A percentile compares a stretch with the other conserved stretches of the same genome.
Evolutionary conservation across 148 eudicot genomes (phyloP).

Genomic region (Linanthus parryae): DNA sequence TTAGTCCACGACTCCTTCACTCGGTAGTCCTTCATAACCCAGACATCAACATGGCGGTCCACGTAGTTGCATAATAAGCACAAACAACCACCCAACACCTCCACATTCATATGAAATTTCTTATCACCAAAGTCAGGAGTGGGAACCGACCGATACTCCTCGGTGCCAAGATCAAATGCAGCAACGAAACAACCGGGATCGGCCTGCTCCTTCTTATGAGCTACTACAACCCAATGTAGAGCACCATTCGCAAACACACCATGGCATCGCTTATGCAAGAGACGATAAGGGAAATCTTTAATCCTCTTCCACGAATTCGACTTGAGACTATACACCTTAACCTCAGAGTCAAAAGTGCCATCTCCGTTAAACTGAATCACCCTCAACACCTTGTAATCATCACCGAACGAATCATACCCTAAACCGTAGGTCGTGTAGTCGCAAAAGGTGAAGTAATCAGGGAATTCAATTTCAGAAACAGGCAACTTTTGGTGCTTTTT

Average conservation of each 20-base stretch:
- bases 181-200: no score
- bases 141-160: constrained; percentile 13
- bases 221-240: no score
- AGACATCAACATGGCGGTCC: constrained; percentile 15
- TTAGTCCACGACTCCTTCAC: no score
- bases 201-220: no score
- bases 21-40: constrained; percentile 18
- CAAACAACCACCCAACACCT: no score
- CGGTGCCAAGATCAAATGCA: no score
- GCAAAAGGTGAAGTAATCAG: not conserved
- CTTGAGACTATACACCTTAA: no score
- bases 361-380: constrained; percentile 14
- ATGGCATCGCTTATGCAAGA: constrained; percentile 2
- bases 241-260: no score
- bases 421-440: not conserved
- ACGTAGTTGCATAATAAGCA: constrained; percentile 7
- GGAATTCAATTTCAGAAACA: not conserved
- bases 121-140: constrained; percentile 13
- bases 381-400: constrained; percentile 40
- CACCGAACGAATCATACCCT: constrained; percentile 23
- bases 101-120: constrained; percentile 9
- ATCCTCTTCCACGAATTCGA: no score
- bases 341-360: constrained; percentile 11
- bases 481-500: not conserved
- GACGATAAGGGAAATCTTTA: constrained; percentile 28